Conservation (phyloP, 768 basidiomycete genomes). For the Basidioascus undulatus region DNA sequence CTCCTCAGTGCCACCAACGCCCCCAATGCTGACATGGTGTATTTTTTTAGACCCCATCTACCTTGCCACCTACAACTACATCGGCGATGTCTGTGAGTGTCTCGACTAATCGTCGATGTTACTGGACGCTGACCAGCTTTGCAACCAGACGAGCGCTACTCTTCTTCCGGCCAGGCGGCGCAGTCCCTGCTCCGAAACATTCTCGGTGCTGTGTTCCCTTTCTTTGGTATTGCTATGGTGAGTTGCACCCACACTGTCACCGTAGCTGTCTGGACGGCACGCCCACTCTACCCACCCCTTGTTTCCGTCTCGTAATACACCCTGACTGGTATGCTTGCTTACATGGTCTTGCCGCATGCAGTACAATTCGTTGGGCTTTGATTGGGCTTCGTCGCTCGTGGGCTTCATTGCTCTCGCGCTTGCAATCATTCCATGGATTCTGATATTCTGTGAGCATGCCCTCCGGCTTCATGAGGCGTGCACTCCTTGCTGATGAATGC, state of each 20-base stretch:
- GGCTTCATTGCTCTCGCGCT: constrained; percentile 9
- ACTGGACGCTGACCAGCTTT: background rate
- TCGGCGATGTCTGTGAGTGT: constrained; percentile 8
- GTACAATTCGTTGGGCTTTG: constrained; percentile 9
- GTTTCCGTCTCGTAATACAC: too few relatives aligned
- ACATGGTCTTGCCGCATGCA: background rate
- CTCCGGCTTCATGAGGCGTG: background rate
- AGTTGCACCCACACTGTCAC: background rate
- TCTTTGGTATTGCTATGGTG: constrained; percentile 9
- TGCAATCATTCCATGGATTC: constrained; percentile 5
- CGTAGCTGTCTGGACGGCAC: background rate
- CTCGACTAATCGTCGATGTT: background rate
- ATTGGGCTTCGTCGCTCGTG: constrained; percentile 3
- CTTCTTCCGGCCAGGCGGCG: constrained; percentile 6
- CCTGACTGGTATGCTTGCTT: too few relatives aligned
- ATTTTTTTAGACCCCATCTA: constrained; percentile 6
- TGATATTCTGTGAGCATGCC: constrained; percentile 4
- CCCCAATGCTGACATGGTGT: too few relatives aligned
- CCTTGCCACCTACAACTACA: constrained; percentile 7
- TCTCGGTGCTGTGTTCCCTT: constrained; percentile 5
- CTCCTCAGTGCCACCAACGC: too few relatives aligned
- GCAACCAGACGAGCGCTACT: constrained; percentile 5
- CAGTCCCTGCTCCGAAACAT: constrained; percentile 8
- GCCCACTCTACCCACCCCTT: background rate
- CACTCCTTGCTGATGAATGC: background rate